Percentiles rank a stretch among this genome's conserved stretches.
These are phyloP conservation scores for Diaporthe velutina DNA, from an alignment of 2,329 filamentous ascomycete species.

Conservation along the genomic window DNA sequence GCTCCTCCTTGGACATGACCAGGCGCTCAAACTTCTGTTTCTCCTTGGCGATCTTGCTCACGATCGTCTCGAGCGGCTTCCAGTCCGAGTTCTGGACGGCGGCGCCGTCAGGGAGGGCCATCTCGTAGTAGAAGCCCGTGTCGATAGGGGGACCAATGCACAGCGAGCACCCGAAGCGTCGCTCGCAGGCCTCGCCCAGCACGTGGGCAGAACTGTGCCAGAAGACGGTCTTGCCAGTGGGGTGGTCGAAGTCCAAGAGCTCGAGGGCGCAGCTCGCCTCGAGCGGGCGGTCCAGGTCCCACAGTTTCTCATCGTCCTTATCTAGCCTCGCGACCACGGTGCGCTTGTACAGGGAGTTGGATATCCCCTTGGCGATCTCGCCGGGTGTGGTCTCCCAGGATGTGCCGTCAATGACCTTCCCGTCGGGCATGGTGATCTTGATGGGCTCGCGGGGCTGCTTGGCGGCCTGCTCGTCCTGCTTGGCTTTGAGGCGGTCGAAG, in stretches of 20 bases:
- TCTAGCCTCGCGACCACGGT: constrained; percentile 90
- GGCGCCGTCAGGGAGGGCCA: constrained; percentile 81
- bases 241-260: constrained; percentile 82
- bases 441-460: constrained; percentile 80
- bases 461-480: constrained; percentile 82
- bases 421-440: constrained; percentile 79
- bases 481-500: constrained; percentile 89
- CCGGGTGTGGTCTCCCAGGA: constrained; percentile 93
- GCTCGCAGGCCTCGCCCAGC: constrained; percentile 93
- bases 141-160: constrained; percentile 94
- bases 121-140: constrained; percentile 97
- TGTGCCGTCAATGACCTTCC: constrained; percentile 78
- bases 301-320: constrained; percentile 77
- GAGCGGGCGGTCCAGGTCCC: constrained; percentile 92
- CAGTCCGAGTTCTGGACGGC: constrained; percentile 83
- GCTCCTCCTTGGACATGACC: constrained; percentile 88
- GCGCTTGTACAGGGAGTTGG: constrained; percentile 86
- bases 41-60: constrained; percentile 90
- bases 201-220: constrained; percentile 81
- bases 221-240: constrained; percentile 90
- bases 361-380: constrained; percentile 82
- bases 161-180: constrained; percentile 89
- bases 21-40: constrained; percentile 95
- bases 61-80: constrained; percentile 85
- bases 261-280: constrained; percentile 90